Evolutionary conservation across 768 basidiomycete species (phyloP).

Genomic region (Mycena amicta): DNA sequence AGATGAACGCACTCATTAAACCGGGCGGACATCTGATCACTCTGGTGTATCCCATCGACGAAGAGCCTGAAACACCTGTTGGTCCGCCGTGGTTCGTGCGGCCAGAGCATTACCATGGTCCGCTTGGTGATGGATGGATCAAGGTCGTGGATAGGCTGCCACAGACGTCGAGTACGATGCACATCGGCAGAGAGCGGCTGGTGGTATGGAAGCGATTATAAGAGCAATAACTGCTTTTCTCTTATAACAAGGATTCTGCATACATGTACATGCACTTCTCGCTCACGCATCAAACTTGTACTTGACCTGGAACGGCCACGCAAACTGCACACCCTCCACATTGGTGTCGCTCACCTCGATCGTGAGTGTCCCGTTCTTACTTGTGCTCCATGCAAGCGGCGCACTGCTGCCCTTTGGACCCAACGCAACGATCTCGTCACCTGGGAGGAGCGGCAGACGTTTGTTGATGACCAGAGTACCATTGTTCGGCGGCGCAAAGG

Average conservation of each 20-base stretch:
- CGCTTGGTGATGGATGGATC: conserved; percentile 51
- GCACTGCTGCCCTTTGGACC: conserved; percentile 27
- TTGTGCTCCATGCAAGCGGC: conserved; percentile 34
- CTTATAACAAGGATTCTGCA: background rate
- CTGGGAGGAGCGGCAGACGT: conserved; percentile 43
- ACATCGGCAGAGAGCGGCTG: conserved; percentile 52
- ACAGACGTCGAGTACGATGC: conserved; percentile 38
- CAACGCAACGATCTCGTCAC: conserved; percentile 47
- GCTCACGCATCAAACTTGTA: conserved; percentile 16
- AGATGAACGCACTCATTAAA: conserved; percentile 58
- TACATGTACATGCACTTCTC: conserved; percentile 12
- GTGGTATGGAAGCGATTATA: conserved; percentile 53
- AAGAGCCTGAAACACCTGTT: conserved; percentile 29
- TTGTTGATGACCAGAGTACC: conserved; percentile 40
- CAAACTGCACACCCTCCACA: conserved; percentile 21
- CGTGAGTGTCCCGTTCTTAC: conserved; percentile 31
- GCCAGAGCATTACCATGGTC: conserved; percentile 56
- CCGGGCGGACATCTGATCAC: conserved; percentile 67
- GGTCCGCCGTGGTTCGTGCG: conserved; percentile 70
- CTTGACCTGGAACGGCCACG: conserved; percentile 31
- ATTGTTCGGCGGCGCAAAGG: conserved; percentile 38
- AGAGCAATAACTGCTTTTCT: too few relatives aligned
- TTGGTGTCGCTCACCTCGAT: conserved; percentile 26
- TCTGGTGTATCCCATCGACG: conserved; percentile 58
- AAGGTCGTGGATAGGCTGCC: conserved; percentile 59